Percentiles rank a stretch among this genome's conserved stretches.
Conservation (phyloP, 2,329 filamentous ascomycete genomes). For the Pseudogymnoascus sp. region DNA sequence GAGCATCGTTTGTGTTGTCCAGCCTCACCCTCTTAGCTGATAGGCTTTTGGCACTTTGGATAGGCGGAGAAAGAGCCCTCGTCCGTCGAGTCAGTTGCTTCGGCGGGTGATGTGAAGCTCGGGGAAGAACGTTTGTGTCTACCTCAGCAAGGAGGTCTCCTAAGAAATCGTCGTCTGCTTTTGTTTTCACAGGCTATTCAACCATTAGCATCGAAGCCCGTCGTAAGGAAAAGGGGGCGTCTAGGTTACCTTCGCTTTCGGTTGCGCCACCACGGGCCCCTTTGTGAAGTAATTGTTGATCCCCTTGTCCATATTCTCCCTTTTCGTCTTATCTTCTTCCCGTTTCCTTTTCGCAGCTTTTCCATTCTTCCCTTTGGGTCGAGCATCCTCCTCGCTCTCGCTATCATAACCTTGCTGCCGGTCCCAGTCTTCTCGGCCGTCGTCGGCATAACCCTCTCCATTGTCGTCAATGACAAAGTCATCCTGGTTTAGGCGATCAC, state of each 20-base stretch:
- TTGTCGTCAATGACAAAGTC: slow-evolving; percentile 99
- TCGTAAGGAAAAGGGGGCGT: slow-evolving; percentile 10
- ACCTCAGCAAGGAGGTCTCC: slow-evolving; percentile 78
- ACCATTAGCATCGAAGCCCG: slow-evolving; percentile 20
- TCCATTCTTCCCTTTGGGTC: slow-evolving; percentile 43
- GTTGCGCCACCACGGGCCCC: slow-evolving; percentile 54
- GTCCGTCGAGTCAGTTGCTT: slow-evolving; percentile 68
- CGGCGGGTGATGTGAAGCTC: slow-evolving; percentile 51
- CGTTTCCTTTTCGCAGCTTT: slow-evolving; percentile 72
- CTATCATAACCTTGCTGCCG: slow-evolving; percentile 56
- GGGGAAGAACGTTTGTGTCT: slow-evolving; percentile 60
- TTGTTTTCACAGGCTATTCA: slow-evolving; percentile 61
- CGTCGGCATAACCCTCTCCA: slow-evolving; percentile 92
- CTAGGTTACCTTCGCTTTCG: slow-evolving; percentile 70
- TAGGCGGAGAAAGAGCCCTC: slow-evolving; percentile 70
- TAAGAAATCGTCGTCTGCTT: slow-evolving; percentile 85
- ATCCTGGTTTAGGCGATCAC: slow-evolving; percentile 80
- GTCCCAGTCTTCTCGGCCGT: slow-evolving; percentile 92
- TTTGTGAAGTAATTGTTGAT: slow-evolving; percentile 94
- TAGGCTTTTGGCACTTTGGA: slow-evolving; percentile 42
- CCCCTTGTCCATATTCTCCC: slow-evolving; percentile 79
- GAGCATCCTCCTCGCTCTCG: slow-evolving; percentile 64
- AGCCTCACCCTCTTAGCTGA: slow-evolving; percentile 50
- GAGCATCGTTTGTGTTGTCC: slow-evolving; percentile 41
- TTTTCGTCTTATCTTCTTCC: slow-evolving; percentile 76